Evolutionary conservation across 139 green algal genomes (phyloP), one percentile per base, ranked within the genome.

Genomic region (Chlorella sp.): DNA sequence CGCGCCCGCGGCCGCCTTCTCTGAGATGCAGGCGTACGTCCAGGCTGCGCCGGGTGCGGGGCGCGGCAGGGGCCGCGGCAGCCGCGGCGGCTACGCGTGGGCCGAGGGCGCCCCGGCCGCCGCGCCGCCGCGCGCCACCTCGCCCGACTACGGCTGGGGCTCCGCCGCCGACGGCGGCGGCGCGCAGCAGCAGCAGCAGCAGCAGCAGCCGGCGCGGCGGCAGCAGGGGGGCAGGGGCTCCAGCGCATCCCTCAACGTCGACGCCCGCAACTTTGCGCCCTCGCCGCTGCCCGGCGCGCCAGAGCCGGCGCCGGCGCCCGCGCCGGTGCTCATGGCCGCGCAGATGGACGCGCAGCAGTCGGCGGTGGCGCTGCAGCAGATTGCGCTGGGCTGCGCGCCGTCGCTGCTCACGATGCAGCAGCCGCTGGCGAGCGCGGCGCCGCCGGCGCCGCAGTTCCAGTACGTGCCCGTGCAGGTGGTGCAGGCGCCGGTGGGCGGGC

Each of bases 271-370:
- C 46, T 55, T 55, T 55, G 46, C 14, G 46, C 46, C 46, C 46
- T 17, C 46, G 14, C 14, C 46, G 46, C 14, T 17, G 17, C 46
- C 46, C 46, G 17, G 14, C 46, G 14, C 46, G 46, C 46, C 33
- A 2, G 41, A 43, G 14, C 66, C 41, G 48, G 31, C 45, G 71
- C 56, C 42, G 59, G 45, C 63, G 72, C 70, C n/a, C 11, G 41
- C 55, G 5, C 70, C 70, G 0, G 72, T 46, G 12, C 60, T 71
- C 46, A 46, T 61, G 2, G 60, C 72, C 1, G 72, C 72, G 35
- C 60, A 72, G 33, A 68, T 78, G 59, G 48, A 29, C 23, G 60
- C 72, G 11, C 72, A 78, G 72, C 72, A 78, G 72, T 78, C 72
- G 9, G 72, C 60, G 9, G 48, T 61, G 19, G 72, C 72, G 15